These are phyloP conservation scores for Multifurca ochricompacta DNA, from an alignment of 768 basidiomycete genomes.

Conservation along the genomic window DNA sequence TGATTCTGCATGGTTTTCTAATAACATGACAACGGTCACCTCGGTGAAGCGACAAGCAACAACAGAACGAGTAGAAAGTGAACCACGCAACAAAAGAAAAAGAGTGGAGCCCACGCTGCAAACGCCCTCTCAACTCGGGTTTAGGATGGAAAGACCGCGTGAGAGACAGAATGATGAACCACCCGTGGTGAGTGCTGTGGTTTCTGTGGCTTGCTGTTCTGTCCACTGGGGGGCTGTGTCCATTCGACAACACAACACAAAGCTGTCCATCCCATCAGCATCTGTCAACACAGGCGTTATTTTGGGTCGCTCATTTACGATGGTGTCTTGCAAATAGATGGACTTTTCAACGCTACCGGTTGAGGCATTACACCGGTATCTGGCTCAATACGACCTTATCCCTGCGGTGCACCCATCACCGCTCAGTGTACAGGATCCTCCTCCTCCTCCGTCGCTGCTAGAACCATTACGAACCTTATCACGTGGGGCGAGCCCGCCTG, in stretches of 20 bases:
- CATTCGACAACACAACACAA: background rate
- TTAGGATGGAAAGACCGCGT: constrained; percentile 17
- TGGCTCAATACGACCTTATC: constrained; percentile 63
- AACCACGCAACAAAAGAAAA: constrained; percentile 67
- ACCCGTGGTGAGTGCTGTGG: constrained; percentile 14
- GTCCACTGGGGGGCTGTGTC: background rate
- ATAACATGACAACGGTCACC: constrained; percentile 21
- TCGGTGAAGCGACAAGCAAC: constrained; percentile 50
- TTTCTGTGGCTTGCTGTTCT: background rate
- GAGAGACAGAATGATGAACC: constrained; percentile 17
- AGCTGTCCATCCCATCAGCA: background rate
- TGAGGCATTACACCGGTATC: constrained; percentile 59
- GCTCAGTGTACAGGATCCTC: constrained; percentile 56
- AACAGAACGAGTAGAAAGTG: constrained; percentile 61
- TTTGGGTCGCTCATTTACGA: background rate
- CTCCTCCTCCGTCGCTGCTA: constrained; percentile 54
- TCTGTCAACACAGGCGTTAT: background rate
- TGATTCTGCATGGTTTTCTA: constrained; percentile 53
- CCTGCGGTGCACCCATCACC: constrained; percentile 68
- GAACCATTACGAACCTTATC: constrained; percentile 39
- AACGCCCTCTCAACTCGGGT: constrained; percentile 10
- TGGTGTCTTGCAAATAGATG: constrained; percentile 39
- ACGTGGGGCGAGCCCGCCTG: constrained; percentile 43
- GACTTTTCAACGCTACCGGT: constrained; percentile 69
- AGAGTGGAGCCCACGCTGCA: constrained; percentile 41